Conservation (phyloP, 441 rosid species). For the Brassica balearica region DNA sequence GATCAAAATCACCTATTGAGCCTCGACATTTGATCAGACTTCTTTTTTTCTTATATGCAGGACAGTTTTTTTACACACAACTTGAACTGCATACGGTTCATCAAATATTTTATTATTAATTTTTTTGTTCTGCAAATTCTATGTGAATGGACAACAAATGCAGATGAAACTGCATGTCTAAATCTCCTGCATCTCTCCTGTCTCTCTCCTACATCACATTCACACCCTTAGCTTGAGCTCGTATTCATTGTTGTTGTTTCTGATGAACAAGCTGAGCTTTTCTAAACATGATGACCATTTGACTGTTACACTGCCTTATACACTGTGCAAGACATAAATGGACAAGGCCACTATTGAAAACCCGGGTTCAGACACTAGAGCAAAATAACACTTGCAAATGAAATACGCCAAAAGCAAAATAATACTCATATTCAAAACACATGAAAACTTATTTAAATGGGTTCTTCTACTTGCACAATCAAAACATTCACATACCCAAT, state of each 20-base stretch:
- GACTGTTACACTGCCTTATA: neutral
- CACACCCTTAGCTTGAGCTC: neutral
- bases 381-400: neutral
- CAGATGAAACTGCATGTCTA: no score
- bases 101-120: no score
- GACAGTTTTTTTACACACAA: no score
- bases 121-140: no score
- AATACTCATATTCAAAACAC: conserved; percentile 24
- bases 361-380: neutral
- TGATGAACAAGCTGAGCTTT: neutral
- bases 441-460: conserved; percentile 32
- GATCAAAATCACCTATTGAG: neutral
- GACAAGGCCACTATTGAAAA: no score
- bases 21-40: neutral
- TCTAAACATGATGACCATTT: neutral
- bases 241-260: neutral
- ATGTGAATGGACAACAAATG: no score
- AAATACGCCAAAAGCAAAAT: conserved; percentile 14
- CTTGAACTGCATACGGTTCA: no score
- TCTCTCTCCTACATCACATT: no score
- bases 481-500: conserved; percentile 36
- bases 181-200: no score
- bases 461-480: conserved; percentile 32
- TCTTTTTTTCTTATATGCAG: no score
- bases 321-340: neutral